Base-by-base conservation (phyloP, 2,329 filamentous ascomycete genomes). In the Diaporthe caulivora region DNA sequence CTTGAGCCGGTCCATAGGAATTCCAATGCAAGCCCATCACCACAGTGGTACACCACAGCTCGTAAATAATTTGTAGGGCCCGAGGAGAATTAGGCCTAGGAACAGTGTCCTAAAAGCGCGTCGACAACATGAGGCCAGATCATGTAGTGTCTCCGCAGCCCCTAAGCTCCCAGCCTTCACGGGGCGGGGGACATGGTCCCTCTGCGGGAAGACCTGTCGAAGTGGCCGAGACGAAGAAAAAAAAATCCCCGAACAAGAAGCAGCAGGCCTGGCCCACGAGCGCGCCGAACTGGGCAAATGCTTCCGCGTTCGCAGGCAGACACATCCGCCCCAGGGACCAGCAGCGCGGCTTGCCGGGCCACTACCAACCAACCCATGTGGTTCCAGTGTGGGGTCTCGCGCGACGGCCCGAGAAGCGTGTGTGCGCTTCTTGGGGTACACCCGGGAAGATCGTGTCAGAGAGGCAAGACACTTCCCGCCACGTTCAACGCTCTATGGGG, bases 351-450 rank as follows among this genome's bases (percentile, higher is more conserved):
- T 9, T n/a, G 24, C 24, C 51, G 55, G n/a, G n/a, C 55, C 54
- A 2, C 26, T 34, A 54, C 51, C 51, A 29, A n/a, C n/a, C n/a
- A n/a, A n/a, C n/a, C 24, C 29, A 40, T 37, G 54, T 34, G 55
- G 21, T 15, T 3, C 10, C 34, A 60, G 24, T 40, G 57, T 60
- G 57, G 57, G 57, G 57, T 60, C 34, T 42, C 57, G 37, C 57
- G 57, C 57, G 42, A 60, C 57, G 57, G 57, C 21, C 57, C 57
- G 57, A 60, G 34, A 15, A 13, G 34, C n/a, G 24, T 29, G n/a
- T 26, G 37, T 40, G 37, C n/a, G n/a, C n/a, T 47, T 17, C 24
- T 60, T 26, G 34, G 37, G 9, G 6, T 8, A 10, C 13, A 13
- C 13, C 18, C 53, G 53, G 53, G 53, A 55, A 55, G 53, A 55